Evolutionary conservation across 1,284 basidiomycete genomes (phyloP), one percentile per base, ranked within the genome.

Genomic region (Mycena sp.): DNA sequence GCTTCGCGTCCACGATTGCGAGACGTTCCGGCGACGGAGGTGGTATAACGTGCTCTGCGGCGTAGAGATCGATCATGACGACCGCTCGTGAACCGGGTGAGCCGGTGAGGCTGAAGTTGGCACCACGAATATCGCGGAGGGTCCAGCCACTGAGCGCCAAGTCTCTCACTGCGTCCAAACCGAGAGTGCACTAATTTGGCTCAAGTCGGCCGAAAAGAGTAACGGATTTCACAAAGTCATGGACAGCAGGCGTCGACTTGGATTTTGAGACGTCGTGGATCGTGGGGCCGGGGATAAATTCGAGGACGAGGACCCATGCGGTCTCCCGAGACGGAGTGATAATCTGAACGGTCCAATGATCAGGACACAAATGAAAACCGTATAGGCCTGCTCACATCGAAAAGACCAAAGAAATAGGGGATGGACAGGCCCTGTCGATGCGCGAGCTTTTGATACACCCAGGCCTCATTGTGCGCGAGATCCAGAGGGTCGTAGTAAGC

Each of bases 231-330:
- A 56, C 54, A 56, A 56, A 56, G 19, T 45, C 44, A 45, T 56
- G 54, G 21, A 56, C 23, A 14, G 17, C 25, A 32, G 23, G 21
- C 26, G 14, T 56, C 23, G 30, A 37, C 29, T 14, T 29, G 41
- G 23, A 46, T 46, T 56, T 56, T 10, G 17, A 41, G 16, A 46
- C 32, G 25, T 29, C 43, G 54, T 56, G 43, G 54, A 56, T 37
- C 16, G 53, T 56, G n/a, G 23, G 41, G 53, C 55, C 55, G 7
- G 21, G 25, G 17, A 57, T 49, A 38, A 30, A 49, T 38, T 57
- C 55, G 29, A 57, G 45, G 12, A 57, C 45, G 25, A 57, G 55
- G 25, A 37, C 55, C 55, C 55, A 57, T 4, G 55, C 55, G 16
- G 32, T 25, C 45, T 57, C 55, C 17, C 45, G 29, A n/a, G 55